These are phyloP conservation scores for Diversispora eburnea DNA, from an alignment of 192 early-diverging fungal species.

Conservation along the genomic window DNA sequence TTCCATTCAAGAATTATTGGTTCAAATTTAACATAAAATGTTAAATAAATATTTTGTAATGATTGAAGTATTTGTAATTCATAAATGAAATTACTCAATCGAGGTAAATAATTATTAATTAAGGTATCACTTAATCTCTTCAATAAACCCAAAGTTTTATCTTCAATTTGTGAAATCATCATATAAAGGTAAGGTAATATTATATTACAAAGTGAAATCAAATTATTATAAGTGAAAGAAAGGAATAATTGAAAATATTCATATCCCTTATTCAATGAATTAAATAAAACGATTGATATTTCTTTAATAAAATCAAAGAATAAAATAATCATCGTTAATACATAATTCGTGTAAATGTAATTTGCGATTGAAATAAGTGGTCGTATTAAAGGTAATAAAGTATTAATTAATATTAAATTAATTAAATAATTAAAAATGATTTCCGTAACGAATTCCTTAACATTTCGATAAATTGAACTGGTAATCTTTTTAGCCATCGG, in stretches of 20 bases:
- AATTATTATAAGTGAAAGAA: too few relatives aligned
- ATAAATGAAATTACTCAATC: too few relatives aligned
- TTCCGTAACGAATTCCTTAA: neutral
- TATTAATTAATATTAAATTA: too few relatives aligned
- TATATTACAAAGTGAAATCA: neutral
- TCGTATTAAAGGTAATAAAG: conserved; percentile 4
- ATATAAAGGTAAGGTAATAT: neutral
- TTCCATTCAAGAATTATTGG: neutral
- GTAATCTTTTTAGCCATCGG: neutral
- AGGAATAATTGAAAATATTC: too few relatives aligned
- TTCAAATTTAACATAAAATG: neutral
- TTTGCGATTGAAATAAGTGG: conserved; percentile 2
- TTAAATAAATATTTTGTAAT: neutral
- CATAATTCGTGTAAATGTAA: conserved; percentile 10
- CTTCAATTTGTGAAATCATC: neutral
- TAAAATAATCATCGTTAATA: neutral
- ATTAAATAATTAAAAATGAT: neutral
- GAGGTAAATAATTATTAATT: too few relatives aligned
- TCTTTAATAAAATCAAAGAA: neutral
- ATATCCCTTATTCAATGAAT: too few relatives aligned
- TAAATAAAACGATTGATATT: too few relatives aligned
- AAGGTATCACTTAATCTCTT: too few relatives aligned
- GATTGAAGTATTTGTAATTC: too few relatives aligned
- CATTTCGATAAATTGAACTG: neutral
- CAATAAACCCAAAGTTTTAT: neutral